phyloP scores from a whole-genome alignment of 192 early-diverging fungal species.

The Umbelopsis ramanniana region DNA sequence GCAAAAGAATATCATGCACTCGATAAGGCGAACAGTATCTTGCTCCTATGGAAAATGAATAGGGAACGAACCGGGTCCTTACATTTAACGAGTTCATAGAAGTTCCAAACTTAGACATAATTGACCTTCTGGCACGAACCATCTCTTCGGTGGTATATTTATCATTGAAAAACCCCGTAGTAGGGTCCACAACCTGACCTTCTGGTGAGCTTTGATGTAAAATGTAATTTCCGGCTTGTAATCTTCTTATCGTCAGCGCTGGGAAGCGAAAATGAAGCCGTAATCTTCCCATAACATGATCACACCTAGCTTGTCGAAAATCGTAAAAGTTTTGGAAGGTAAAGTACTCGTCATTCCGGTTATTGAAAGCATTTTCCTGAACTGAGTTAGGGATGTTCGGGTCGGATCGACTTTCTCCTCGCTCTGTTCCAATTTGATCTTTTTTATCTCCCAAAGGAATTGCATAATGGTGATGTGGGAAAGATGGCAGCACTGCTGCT shows the following conservation, averaged over 20 bases:
- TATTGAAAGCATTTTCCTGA: background rate
- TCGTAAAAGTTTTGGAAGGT: conserved; percentile 13
- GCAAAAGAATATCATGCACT: conserved; percentile 6
- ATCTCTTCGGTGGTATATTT: background rate
- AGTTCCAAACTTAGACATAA: background rate
- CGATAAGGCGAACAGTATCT: conserved; percentile 16
- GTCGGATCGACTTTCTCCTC: conserved; percentile 1
- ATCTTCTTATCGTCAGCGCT: background rate
- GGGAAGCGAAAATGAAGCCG: conserved; percentile 3
- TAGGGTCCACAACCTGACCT: background rate
- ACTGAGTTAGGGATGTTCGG: background rate
- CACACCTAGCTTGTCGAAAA: conserved; percentile 15
- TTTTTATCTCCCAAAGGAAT: background rate
- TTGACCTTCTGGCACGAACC: background rate
- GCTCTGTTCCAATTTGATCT: background rate
- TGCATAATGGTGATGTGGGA: background rate
- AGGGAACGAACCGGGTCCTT: background rate
- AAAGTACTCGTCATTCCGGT: conserved; percentile 8
- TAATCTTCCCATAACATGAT: conserved; percentile 15
- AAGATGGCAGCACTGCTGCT: background rate
- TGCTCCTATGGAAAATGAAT: conserved; percentile 10
- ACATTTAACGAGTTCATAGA: background rate
- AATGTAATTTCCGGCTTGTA: conserved; percentile 1
- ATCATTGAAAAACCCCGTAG: background rate
- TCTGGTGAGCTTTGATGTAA: background rate